Percentiles rank a stretch among this genome's conserved stretches.
These are phyloP conservation scores for Gossypium anomalum DNA, from an alignment of 345 rosid genomes.

Conservation along the genomic window DNA sequence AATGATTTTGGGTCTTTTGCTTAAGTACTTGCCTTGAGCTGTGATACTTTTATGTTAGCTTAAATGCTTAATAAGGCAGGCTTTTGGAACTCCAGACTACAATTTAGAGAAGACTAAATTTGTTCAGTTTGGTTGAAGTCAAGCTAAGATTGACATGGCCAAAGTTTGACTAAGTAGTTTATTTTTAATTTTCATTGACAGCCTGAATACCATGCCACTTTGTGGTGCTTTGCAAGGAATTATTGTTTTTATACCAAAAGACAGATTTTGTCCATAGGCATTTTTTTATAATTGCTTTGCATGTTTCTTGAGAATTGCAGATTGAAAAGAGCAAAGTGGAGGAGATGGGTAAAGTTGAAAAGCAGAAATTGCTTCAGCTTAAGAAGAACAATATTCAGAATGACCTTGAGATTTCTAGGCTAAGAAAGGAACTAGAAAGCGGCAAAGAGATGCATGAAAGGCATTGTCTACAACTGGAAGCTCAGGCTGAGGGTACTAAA, in stretches of 20 bases:
- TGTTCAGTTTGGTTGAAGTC: not conserved
- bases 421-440: conserved; percentile 59
- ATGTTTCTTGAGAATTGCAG: conserved; percentile 39
- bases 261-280: not conserved
- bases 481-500: conserved; percentile 45
- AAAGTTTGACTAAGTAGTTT: not conserved
- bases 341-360: conserved; percentile 65
- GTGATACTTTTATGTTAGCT: not conserved
- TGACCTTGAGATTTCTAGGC: conserved; percentile 52
- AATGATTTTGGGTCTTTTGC: not conserved
- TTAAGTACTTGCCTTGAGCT: not conserved
- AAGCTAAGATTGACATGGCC: not conserved
- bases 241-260: not conserved
- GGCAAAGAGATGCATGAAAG: conserved; percentile 50
- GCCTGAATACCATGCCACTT: not conserved
- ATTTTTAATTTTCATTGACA: not conserved
- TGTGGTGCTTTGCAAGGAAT: not conserved
- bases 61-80: not conserved
- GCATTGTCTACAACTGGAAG: conserved; percentile 50
- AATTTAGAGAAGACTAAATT: not conserved
- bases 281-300: not conserved
- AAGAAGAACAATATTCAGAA: conserved; percentile 51
- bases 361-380: conserved; percentile 45
- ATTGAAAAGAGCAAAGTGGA: conserved; percentile 60
- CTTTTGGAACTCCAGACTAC: not conserved